Conservation (phyloP, 106 monocot species). For the Acorus calamus region DNA sequence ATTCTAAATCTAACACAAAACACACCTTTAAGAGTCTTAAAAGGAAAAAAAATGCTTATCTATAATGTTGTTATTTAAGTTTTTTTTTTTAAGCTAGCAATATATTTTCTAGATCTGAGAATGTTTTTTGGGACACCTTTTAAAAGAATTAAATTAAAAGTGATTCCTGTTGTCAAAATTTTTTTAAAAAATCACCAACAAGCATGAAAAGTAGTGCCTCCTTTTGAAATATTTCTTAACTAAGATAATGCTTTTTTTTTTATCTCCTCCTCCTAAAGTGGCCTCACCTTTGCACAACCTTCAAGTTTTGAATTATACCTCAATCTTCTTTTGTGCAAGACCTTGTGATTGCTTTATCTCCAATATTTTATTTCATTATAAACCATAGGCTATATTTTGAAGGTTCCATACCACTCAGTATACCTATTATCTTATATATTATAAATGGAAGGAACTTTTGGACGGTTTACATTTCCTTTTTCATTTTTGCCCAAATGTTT, state of each 20-base stretch:
- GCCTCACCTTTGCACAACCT: slow-evolving; percentile 37
- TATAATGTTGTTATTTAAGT: slow-evolving; percentile 13
- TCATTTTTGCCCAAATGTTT: no score
- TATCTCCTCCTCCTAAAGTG: slow-evolving; percentile 29
- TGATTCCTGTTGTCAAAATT: not conserved
- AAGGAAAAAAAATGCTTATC: slow-evolving; percentile 42
- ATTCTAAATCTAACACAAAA: slow-evolving; percentile 26
- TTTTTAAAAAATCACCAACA: slow-evolving; percentile 36
- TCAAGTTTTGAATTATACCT: slow-evolving; percentile 42
- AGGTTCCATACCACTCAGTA: no score
- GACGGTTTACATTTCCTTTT: no score
- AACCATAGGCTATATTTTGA: no score
- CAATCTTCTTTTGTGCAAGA: not conserved
- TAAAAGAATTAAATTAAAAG: slow-evolving; percentile 3
- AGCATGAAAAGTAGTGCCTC: slow-evolving; percentile 47
- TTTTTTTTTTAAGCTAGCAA: no score
- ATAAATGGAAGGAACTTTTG: no score
- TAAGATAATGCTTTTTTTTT: slow-evolving; percentile 29
- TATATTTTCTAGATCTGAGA: slow-evolving; percentile 31
- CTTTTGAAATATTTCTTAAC: slow-evolving; percentile 29
- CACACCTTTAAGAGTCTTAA: slow-evolving; percentile 20
- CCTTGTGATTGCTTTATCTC: no score
- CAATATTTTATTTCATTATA: not conserved
- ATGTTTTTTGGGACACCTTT: slow-evolving; percentile 4
- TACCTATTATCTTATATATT: no score